phyloP scores from a whole-genome alignment of 176 grass and related monocot species.

The Oryza punctata region DNA sequence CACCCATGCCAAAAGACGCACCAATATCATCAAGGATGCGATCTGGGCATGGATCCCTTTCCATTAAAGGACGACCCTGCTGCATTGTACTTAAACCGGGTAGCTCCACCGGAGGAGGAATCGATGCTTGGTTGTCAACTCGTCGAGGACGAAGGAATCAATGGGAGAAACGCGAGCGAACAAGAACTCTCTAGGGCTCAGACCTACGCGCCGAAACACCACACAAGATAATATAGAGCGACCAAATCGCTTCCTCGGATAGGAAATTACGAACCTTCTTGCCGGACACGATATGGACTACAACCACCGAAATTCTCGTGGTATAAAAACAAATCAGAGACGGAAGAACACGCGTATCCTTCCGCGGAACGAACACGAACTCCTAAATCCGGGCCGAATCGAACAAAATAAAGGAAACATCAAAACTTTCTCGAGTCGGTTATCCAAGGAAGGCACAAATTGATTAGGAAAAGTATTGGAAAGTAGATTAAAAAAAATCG shows the following conservation, averaged over 20 bases:
- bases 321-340: constrained; percentile 18
- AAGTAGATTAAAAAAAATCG: constrained; percentile 12
- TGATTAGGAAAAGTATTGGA: not conserved
- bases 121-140: not conserved
- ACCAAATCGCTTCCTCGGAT: not conserved
- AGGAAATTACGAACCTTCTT: constrained; percentile 20
- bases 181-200: not conserved
- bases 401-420: not conserved
- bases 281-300: not conserved
- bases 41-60: constrained; percentile 42
- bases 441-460: not conserved
- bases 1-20: constrained; percentile 37
- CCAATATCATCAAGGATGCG: constrained; percentile 45
- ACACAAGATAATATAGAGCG: constrained; percentile 2
- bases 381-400: not conserved
- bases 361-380: not conserved
- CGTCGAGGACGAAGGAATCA: not conserved
- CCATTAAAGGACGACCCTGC: not conserved
- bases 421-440: not conserved
- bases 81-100: constrained; percentile 8
- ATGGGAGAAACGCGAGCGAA: not conserved
- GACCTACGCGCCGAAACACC: not conserved
- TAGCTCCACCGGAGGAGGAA: not conserved
- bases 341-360: constrained; percentile 2
- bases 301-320: not conserved